These are phyloP conservation scores for Nymphaea colorata DNA, from an alignment of 164 flowering plant species.

Conservation along the genomic window DNA sequence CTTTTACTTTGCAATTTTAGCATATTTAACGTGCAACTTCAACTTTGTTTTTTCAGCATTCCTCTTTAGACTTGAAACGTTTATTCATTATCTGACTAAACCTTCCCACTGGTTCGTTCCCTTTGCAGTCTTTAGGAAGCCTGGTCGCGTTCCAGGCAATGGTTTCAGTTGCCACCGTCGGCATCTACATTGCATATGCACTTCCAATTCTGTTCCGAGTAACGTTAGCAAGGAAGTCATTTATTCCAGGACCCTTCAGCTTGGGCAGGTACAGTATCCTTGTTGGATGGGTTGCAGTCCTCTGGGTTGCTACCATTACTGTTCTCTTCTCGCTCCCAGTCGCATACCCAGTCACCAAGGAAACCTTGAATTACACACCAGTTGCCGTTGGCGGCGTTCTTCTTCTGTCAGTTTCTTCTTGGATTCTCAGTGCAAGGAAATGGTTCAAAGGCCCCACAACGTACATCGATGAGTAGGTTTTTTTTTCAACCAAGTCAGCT, in stretches of 20 bases:
- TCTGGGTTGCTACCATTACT: constrained; percentile 85
- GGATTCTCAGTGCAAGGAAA: constrained; percentile 57
- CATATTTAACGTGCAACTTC: too few relatives aligned
- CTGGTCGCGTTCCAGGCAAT: constrained; percentile 49
- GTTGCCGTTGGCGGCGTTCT: constrained; percentile 77
- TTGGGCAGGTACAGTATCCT: constrained; percentile 61
- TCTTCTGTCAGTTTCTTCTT: constrained; percentile 35
- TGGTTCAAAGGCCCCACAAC: constrained; percentile 79
- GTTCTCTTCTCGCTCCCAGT: constrained; percentile 90
- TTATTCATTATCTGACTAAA: too few relatives aligned
- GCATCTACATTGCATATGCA: constrained; percentile 90
- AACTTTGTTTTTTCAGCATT: too few relatives aligned
- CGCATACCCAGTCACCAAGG: constrained; percentile 52
- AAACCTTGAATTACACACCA: constrained; percentile 90
- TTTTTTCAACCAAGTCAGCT: too few relatives aligned
- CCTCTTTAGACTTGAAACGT: too few relatives aligned
- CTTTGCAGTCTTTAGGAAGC: constrained; percentile 76
- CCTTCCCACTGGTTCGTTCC: neutral
- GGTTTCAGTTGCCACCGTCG: constrained; percentile 93
- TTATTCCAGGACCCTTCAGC: constrained; percentile 80
- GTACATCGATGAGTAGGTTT: constrained; percentile 21
- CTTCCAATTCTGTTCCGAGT: constrained; percentile 82
- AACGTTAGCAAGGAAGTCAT: constrained; percentile 68
- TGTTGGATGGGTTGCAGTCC: constrained; percentile 82
- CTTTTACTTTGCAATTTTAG: too few relatives aligned